phyloP scores from a whole-genome alignment of 108 stramenopile genomes.

The Tribonema minus region DNA sequence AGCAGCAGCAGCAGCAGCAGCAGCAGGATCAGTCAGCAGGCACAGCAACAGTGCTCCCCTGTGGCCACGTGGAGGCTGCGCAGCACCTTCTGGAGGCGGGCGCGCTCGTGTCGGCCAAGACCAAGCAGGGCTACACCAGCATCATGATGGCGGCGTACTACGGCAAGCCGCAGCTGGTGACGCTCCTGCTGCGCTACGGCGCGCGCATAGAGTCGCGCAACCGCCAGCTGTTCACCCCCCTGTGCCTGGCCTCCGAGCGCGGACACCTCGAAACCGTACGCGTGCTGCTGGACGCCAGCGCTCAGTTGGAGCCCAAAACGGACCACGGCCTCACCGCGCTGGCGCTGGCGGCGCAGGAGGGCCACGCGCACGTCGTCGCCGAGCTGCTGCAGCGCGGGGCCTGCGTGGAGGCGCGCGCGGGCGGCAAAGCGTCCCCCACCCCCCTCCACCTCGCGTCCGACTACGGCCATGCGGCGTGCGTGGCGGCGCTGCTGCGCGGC shows the following conservation, averaged over 20 bases:
- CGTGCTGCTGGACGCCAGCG: constrained; percentile 31
- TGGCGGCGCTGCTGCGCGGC: no score
- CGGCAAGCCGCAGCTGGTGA: not conserved
- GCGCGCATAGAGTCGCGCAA: constrained; percentile 14
- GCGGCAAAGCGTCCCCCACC: not conserved
- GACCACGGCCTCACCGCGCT: constrained; percentile 14
- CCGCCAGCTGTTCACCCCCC: constrained; percentile 25
- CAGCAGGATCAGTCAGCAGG: no score
- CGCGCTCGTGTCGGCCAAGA: no score
- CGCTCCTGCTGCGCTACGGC: constrained; percentile 12
- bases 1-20: no score
- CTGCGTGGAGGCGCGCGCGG: constrained; percentile 1
- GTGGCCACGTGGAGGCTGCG: no score
- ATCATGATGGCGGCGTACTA: constrained; percentile 24
- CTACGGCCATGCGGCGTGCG: no score
- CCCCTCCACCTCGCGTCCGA: constrained; percentile 16
- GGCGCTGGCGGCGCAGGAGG: constrained; percentile 17
- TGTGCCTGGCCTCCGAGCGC: constrained; percentile 46
- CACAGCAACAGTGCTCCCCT: no score
- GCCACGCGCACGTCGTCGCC: not conserved
- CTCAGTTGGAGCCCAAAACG: constrained; percentile 5
- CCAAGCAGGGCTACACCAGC: no score
- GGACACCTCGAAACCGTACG: constrained; percentile 38
- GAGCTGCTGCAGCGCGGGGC: constrained; percentile 7
- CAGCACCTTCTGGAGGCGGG: no score